Evolutionary conservation across 345 rosid genomes (phyloP), one percentile per base, ranked within the genome.

Genomic region (Aurinia saxatilis): DNA sequence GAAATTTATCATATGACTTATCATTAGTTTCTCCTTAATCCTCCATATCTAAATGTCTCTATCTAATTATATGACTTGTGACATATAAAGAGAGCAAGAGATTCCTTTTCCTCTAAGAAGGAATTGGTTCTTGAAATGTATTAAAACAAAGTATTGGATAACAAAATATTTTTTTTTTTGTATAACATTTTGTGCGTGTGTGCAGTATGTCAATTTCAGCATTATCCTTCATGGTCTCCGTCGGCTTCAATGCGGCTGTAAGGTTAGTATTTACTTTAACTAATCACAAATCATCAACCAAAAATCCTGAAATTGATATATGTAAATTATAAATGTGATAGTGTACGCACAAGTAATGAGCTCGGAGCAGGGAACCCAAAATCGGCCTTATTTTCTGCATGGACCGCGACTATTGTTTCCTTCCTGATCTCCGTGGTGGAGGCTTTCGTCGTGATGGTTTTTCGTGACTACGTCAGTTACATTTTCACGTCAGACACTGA

Each of bases 161-260:
- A 21, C 25, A 21, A 2, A 21, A 2, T 2, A 21, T 1, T 21
- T 12, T 11, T 41, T n/a, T n/a, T n/a, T n/a, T n/a, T n/a, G 1
- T n/a, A 1, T 64, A 30, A 40, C 35, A 44, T 14, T 29, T 48
- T 8, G 12, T 8, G 10, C 27, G 25, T 30, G n/a, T 19, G 7
- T 19, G 75, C 86, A 88, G 92, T 65, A 71, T 78, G 86, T 58
- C 81, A 0, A 58, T 88, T 62, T 36, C 45, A 10, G 90, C 81
- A 12, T 9, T 80, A 30, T 13, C 81, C 40, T 83, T 84, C 60
- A 90, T 83, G 91, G 81, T 87, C n/a, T 80, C 97, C 0, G 79
- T 83, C 13, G 97, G 97, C 14, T 90, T 90, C 77, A 90, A 86
- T 57, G 97, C 97, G 10, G 95, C 95, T 40, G 95, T 80, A 52